Base-by-base conservation (phyloP, 768 basidiomycete genomes). In the Naganishia randhawae region DNA sequence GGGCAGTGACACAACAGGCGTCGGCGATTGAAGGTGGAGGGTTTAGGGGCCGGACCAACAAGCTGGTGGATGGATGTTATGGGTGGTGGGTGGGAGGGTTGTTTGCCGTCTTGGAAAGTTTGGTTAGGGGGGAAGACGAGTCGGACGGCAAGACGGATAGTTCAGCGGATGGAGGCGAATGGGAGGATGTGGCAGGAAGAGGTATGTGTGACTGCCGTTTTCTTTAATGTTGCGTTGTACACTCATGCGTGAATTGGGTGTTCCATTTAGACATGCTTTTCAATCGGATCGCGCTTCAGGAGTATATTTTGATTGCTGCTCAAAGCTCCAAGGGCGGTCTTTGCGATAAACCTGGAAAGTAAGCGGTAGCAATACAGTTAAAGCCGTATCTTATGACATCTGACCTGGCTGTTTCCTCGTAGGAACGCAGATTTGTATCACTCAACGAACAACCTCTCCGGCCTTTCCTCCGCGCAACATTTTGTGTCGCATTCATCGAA, bases 1-100 rank as follows among this genome's bases (percentile, higher is more conserved):
- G 93, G 93, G 84, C 89, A 2, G 87, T 85, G 3, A 83, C 87
- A 50, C 89, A 96, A 87, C 95, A 98, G 76, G 93, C 92, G 0
- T 80, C 81, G 1, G 87, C 87, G 50, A 83, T 85, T 13, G 95
- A 98, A 75, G 83, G 92, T 10, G 95, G 93, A 3, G 96, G 96
- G 1, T 98, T 99, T 81, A 85, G 84, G 65, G 96, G 96, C 0
- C 83, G 96, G 63, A 91, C 92, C 71, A 99, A 98, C 78, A 99
- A 99, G 79, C 85, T 99, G n/a, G 95, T 99, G 0, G 96, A 99
- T 74, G 96, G 95, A 4, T 99, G 96, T 80, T 99, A 99, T 80
- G 88, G 89, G n/a, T 99, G 96, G 96, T 99, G 95, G 96, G 90
- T 92, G 27, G 96, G 91, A 1, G 94, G 94, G 0, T 84, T 89